Conservation (phyloP, 257 asterid species). For the Mitragyna speciosa region DNA sequence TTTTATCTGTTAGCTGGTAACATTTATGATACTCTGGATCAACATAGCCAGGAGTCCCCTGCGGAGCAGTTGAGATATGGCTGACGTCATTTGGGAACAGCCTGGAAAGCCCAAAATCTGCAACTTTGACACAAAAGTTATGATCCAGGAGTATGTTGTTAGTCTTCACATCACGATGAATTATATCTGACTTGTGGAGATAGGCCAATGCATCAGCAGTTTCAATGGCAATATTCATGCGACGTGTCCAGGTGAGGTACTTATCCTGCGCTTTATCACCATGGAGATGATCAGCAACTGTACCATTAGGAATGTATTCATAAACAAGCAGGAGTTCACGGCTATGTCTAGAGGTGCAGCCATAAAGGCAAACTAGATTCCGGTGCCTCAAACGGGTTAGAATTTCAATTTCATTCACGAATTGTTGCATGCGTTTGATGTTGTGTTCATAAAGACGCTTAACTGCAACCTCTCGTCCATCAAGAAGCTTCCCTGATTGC, state of each 20-base stretch:
- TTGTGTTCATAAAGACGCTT: conserved; percentile 76
- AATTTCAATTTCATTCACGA: conserved; percentile 66
- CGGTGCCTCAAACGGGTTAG: conserved; percentile 62
- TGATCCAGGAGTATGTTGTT: conserved; percentile 64
- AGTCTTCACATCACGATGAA: conserved; percentile 77
- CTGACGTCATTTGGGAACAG: conserved; percentile 60
- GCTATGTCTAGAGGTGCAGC: conserved; percentile 70
- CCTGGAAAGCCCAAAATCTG: conserved; percentile 77
- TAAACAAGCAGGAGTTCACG: conserved; percentile 82
- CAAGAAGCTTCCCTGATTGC: conserved; percentile 57
- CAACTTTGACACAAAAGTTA: conserved; percentile 66
- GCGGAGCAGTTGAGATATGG: conserved; percentile 83
- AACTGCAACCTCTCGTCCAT: conserved; percentile 86
- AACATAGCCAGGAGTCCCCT: conserved; percentile 82
- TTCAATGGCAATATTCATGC: conserved; percentile 72
- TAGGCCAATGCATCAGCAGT: conserved; percentile 64
- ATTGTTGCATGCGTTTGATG: conserved; percentile 66
- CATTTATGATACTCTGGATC: conserved; percentile 82
- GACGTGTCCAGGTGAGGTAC: conserved; percentile 51
- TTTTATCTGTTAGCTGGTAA: conserved; percentile 64
- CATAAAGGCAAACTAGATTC: conserved; percentile 68
- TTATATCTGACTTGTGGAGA: conserved; percentile 64
- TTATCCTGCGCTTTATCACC: conserved; percentile 43
- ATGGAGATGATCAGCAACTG: conserved; percentile 70
- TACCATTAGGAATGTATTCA: conserved; percentile 70